Evolutionary conservation across 2,329 filamentous ascomycete species (phyloP), one percentile per base, ranked within the genome.

Genomic region (Ceratocystis destructans): DNA sequence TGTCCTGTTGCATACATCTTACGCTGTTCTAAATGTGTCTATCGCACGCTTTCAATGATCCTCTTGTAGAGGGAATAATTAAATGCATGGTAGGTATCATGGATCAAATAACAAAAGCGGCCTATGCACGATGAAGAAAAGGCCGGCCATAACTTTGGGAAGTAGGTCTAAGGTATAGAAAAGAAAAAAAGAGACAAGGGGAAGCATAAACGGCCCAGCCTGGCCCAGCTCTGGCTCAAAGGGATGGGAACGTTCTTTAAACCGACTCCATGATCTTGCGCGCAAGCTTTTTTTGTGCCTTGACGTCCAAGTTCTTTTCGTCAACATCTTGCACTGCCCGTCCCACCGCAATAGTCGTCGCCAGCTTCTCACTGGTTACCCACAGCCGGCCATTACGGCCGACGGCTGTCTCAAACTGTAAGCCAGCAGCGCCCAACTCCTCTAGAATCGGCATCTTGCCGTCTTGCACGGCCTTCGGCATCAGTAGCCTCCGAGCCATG

Each of bases 331-430:
- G 82, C 61, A 99, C 78, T 55, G 90, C 89, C 70, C 84, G 84
- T 0, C 92, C 93, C 66, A 97, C 88, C 0, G 85, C 82, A 69
- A 96, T 78, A 6, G 91, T 87, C 41, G 85, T 86, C 76, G 83
- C 87, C 46, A 87, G 77, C 69, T 80, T 87, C 33, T 87, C 88
- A 70, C 88, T 91, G 72, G 93, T 87, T 15, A 97, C 88, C 91
- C 94, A 97, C 25, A 97, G 83, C 74, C 85, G 87, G 50, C 94
- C 94, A 75, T 99, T 99, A 72, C 90, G 84, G 20, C 94, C 94
- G 7, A 96, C 89, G 0, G 93, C 93, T 68, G 95, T 89, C 79
- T 99, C 94, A 74, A 97, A 99, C 22, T 88, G 86, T 15, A 96
- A 76, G 65, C 90, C 93, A 67, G 86, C 86, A 2, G 73, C 75